Percentiles rank a stretch among this genome's conserved stretches.
These are phyloP conservation scores for Neurospora tetraspora DNA, from an alignment of 495 filamentous ascomycete species.

Conservation along the genomic window DNA sequence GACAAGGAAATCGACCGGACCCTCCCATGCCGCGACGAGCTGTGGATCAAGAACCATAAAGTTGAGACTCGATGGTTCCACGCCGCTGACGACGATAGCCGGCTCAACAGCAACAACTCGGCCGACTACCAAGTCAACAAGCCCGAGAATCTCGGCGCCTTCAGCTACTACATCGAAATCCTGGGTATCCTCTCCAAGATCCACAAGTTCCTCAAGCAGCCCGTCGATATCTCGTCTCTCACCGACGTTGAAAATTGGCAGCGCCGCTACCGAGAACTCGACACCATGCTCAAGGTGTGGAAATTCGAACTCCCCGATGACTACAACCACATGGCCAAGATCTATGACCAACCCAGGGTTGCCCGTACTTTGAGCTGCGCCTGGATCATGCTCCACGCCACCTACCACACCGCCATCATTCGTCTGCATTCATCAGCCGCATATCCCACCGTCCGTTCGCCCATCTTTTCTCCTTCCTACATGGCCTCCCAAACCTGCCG, in stretches of 20 bases:
- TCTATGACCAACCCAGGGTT: conserved; percentile 50
- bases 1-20: conserved; percentile 83
- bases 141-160: conserved; percentile 73
- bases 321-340: conserved; percentile 67
- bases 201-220: conserved; percentile 74
- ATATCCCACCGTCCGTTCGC: conserved; percentile 76
- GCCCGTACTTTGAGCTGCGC: conserved; percentile 61
- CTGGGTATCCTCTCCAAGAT: conserved; percentile 77
- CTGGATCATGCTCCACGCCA: conserved; percentile 85
- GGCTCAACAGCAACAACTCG: conserved; percentile 9
- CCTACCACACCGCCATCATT: conserved; percentile 67
- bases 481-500: conserved; percentile 72
- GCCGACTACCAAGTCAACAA: conserved; percentile 55
- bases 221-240: conserved; percentile 75
- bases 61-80: conserved; percentile 78
- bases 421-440: conserved; percentile 86
- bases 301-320: conserved; percentile 73
- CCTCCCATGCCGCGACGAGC: conserved; percentile 75
- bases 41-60: conserved; percentile 72
- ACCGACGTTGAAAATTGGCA: conserved; percentile 86
- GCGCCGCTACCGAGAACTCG: conserved; percentile 71
- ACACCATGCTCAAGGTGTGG: conserved; percentile 68
- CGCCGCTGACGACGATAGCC: conserved; percentile 33
- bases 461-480: conserved; percentile 78
- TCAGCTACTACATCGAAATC: conserved; percentile 79